Base-by-base conservation (phyloP, 345 rosid genomes). In the Cardamine occulta region DNA sequence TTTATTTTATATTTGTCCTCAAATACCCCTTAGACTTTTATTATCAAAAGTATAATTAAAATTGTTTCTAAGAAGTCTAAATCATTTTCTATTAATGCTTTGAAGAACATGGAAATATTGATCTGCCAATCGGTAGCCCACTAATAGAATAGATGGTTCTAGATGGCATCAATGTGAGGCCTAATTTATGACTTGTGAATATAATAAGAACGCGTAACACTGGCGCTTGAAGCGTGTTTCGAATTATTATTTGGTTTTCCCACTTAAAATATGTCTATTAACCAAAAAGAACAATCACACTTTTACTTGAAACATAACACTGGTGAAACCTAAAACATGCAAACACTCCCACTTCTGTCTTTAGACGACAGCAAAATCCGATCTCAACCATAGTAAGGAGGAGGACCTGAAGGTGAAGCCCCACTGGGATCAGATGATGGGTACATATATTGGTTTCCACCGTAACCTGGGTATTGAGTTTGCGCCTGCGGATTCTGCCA, bases 401-500 rank as follows among this genome's bases (percentile, higher is more conserved):
- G 72, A 45, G 57, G 80, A 34, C 62, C 76, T 19, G 80, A 71
- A 70, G 80, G 68, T 26, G 80, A 71, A 57, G 80, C 80, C 4
- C 80, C 75, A 5, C 42, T 13, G 55, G 75, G 72, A 85, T 83
- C 75, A 55, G 80, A 51, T 24, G 80, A 19, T 23, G 82, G 86
- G 37, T 81, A 85, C 66, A 51, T 80, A 75, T 86, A 86, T 21
- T 72, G 82, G 74, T 70, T 74, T n/a, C 78, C 85, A 29, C 79
- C 75, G 52, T 75, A 75, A 17, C 73, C 82, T 26, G 60, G 4
- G 75, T 86, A 84, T n/a, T 59, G 61, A 10, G 86, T 66, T 70
- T 82, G 75, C 63, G 55, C 86, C 66, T 75, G 90, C 79, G 82
- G 72, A 74, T 84, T 88, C 80, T 85, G 95, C 97, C 97, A 91